Evolutionary conservation across 805 yeast species (phyloP).

Genomic region (Cephaloascus albidus): DNA sequence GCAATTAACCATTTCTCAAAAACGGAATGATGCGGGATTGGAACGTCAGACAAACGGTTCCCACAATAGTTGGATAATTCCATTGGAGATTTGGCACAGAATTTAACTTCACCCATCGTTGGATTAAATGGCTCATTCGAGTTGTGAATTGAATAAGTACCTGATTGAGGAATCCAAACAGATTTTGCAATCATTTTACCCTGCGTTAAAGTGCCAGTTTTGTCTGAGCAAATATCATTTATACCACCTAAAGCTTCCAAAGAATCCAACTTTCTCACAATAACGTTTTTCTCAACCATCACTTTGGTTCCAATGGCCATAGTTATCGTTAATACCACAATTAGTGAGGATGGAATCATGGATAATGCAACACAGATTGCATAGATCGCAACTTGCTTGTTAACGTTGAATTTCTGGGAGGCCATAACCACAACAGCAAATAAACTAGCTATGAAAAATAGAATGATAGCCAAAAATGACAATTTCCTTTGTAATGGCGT

Average conservation of each 20-base stretch:
- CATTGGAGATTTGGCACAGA: slow-evolving; percentile 22
- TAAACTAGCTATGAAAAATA: slow-evolving; percentile 72
- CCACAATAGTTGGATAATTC: background rate
- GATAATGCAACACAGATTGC: slow-evolving; percentile 81
- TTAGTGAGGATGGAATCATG: slow-evolving; percentile 75
- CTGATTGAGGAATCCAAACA: slow-evolving; percentile 59
- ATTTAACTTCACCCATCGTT: slow-evolving; percentile 37
- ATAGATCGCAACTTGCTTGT: slow-evolving; percentile 73
- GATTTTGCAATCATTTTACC: slow-evolving; percentile 71
- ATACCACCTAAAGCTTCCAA: slow-evolving; percentile 74
- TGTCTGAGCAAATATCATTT: slow-evolving; percentile 74
- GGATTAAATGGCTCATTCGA: slow-evolving; percentile 60
- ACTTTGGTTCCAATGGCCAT: slow-evolving; percentile 78
- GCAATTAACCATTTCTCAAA: slow-evolving; percentile 47
- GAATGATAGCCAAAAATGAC: slow-evolving; percentile 64
- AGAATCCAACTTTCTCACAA: slow-evolving; percentile 70
- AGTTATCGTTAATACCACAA: slow-evolving; percentile 75
- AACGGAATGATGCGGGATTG: background rate
- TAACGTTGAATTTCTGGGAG: slow-evolving; percentile 67
- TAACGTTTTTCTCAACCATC: slow-evolving; percentile 61
- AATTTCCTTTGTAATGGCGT: slow-evolving; percentile 75
- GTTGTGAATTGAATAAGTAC: slow-evolving; percentile 44
- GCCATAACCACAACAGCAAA: slow-evolving; percentile 86
- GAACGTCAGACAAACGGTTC: background rate
- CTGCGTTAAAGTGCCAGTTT: slow-evolving; percentile 75